Base-by-base conservation (phyloP, 2,329 filamentous ascomycete species). In the Aspergillus oerlinghausenensis region DNA sequence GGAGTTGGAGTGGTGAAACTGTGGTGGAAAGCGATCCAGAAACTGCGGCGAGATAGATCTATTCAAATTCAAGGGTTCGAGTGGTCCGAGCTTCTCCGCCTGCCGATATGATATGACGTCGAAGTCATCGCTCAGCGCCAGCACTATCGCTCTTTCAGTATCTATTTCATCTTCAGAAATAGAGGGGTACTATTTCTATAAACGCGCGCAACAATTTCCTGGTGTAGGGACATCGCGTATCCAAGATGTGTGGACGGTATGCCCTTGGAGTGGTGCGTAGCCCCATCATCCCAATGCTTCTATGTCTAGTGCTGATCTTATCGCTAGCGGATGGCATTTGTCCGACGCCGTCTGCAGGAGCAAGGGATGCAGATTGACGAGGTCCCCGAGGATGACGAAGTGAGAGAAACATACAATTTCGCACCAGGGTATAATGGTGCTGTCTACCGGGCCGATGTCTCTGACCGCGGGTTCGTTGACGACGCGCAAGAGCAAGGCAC, bases 341-440 rank as follows among this genome's bases (percentile, higher is more conserved):
- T 96, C 56, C 87, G 88, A 52, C 83, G 81, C 55, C 86, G 88
- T 70, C 79, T 97, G 6, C 82, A 89, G 66, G 81, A 91, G 38
- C 83, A 91, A 65, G 80, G 87, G 59, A 89, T 96, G 84, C 82
- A 81, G 2, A 85, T 90, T 2, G 81, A 87, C 56, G 84, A 91
- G 55, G 85, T 83, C 0, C 89, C 90, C 0, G 82, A 83, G 3
- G 90, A 96, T 64, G 84, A 90, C 19, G 83, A 78, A 49, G 76
- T 85, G 35, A 84, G 89, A 40, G 88, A 90, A 68, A 91, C 84
- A 38, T 96, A 95, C 77, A 97, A 97, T 72, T 95, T 99, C 70
- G 91, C 93, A 0, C 94, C 94, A 0, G 89, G 92, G 0, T 89
- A 91, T 60, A 82, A 88, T 67, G 93, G 94, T 35, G 79, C 94